Conservation (phyloP, 2,329 filamentous ascomycete genomes). For the Coniochaeta sp. region DNA sequence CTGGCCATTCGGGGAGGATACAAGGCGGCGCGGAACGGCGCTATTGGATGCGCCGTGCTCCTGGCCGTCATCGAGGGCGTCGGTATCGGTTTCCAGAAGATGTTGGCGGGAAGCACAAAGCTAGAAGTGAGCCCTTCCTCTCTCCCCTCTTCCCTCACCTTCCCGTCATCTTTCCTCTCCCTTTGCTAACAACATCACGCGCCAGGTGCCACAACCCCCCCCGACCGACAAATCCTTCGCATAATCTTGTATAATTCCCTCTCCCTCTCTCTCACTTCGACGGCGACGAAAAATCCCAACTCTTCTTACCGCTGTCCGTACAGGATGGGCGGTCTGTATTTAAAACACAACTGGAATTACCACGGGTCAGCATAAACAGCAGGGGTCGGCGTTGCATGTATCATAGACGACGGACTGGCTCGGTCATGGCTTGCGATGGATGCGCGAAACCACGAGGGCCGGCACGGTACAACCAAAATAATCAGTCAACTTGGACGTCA, state of each 20-base stretch:
- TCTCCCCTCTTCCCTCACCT: too few species aligned
- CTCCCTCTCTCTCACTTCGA: too few species aligned
- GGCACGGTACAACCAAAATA: background rate
- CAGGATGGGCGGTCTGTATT: background rate
- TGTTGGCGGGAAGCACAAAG: conserved; percentile 85
- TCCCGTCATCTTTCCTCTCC: background rate
- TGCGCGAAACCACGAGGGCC: background rate
- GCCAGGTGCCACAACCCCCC: conserved; percentile 5
- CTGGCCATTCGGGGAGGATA: conserved; percentile 87
- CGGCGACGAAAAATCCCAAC: conserved; percentile 4
- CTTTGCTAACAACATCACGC: background rate
- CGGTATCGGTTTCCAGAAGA: conserved; percentile 88
- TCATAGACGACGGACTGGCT: conserved; percentile 1
- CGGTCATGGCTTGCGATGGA: conserved; percentile 1
- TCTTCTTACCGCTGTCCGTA: conserved; percentile 4
- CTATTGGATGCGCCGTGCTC: conserved; percentile 91
- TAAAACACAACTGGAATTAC: conserved; percentile 3
- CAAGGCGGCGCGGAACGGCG: conserved; percentile 87
- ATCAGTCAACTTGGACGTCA: background rate
- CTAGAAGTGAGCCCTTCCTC: conserved; percentile 53
- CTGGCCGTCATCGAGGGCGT: conserved; percentile 96
- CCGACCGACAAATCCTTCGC: conserved; percentile 4
- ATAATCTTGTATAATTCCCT: background rate
- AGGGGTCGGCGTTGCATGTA: conserved; percentile 4
- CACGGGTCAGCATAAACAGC: conserved; percentile 3